These are phyloP conservation scores for Rauvolfia tetraphylla DNA, from an alignment of 257 asterid species.

Conservation along the genomic window DNA sequence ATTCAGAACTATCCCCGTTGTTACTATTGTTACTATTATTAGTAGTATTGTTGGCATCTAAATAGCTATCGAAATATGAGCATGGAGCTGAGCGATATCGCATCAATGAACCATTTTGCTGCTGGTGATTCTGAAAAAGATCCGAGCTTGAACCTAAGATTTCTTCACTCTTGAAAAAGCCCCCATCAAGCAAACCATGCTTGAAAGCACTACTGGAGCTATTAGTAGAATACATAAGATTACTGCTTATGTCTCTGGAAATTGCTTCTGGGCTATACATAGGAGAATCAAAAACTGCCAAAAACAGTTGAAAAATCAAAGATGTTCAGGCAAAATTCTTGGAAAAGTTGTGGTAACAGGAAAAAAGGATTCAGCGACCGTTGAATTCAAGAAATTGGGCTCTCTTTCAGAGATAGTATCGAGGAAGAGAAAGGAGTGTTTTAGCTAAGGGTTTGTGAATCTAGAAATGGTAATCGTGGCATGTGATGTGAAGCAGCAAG, in stretches of 20 bases:
- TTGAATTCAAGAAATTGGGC: constrained; percentile 1
- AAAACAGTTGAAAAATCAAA: neutral
- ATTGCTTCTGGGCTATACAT: constrained; percentile 49
- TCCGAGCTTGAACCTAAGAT: constrained; percentile 27
- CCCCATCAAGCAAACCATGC: constrained; percentile 27
- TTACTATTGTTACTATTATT: constrained; percentile 20
- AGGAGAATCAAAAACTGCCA: neutral
- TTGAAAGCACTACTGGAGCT: constrained; percentile 23
- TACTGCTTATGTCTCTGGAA: constrained; percentile 43
- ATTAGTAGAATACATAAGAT: constrained; percentile 20
- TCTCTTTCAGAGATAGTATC: neutral
- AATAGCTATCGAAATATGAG: constrained; percentile 48
- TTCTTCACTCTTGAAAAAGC: constrained; percentile 32
- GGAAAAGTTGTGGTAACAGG: neutral
- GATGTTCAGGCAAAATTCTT: neutral
- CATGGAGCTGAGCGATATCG: constrained; percentile 82
- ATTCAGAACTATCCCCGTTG: constrained; percentile 35
- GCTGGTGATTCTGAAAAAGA: constrained; percentile 32
- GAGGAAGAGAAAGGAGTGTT: neutral
- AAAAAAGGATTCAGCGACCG: neutral
- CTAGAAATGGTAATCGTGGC: constrained; percentile 1
- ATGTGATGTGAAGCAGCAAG: neutral
- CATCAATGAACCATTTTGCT: constrained; percentile 41
- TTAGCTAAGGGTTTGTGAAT: neutral
- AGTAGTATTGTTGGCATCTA: constrained; percentile 38